phyloP scores from a whole-genome alignment of 352 stramenopile genomes.

The Phytophthora lateralis region DNA sequence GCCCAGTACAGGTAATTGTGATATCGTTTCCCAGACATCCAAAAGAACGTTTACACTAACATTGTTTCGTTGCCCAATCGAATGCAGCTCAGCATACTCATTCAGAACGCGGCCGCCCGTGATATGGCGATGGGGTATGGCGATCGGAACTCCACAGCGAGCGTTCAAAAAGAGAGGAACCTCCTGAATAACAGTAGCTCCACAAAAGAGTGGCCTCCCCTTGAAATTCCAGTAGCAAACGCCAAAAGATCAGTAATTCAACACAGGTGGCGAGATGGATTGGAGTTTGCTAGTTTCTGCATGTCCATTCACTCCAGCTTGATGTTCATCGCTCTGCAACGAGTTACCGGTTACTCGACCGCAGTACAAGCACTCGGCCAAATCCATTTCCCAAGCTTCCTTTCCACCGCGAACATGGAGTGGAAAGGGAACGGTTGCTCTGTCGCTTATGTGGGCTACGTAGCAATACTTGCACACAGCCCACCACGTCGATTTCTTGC shows the following conservation, averaged over 20 bases:
- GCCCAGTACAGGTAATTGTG: too few relatives aligned
- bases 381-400: not conserved
- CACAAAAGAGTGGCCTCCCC: conserved; percentile 5
- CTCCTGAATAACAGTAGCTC: not conserved
- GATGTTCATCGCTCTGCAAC: not conserved
- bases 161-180: conserved; percentile 12
- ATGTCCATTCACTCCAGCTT: not conserved
- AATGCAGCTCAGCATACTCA: conserved; percentile 9
- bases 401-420: not conserved
- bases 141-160: conserved; percentile 7
- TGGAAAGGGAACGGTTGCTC: not conserved
- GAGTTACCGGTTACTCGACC: not conserved
- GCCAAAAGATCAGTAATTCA: not conserved
- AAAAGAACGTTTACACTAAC: conserved; percentile 17
- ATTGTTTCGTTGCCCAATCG: conserved; percentile 8
- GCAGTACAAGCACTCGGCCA: not conserved
- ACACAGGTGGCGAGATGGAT: not conserved
- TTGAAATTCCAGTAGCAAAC: not conserved
- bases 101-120: conserved; percentile 8
- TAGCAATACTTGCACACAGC: too few relatives aligned
- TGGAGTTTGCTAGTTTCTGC: not conserved
- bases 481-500: too few relatives aligned
- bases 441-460: too few relatives aligned
- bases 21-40: conserved; percentile 10
- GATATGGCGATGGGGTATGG: conserved; percentile 5